Base-by-base conservation (phyloP, 2,329 filamentous ascomycete genomes). In the Colletotrichum lentis region DNA sequence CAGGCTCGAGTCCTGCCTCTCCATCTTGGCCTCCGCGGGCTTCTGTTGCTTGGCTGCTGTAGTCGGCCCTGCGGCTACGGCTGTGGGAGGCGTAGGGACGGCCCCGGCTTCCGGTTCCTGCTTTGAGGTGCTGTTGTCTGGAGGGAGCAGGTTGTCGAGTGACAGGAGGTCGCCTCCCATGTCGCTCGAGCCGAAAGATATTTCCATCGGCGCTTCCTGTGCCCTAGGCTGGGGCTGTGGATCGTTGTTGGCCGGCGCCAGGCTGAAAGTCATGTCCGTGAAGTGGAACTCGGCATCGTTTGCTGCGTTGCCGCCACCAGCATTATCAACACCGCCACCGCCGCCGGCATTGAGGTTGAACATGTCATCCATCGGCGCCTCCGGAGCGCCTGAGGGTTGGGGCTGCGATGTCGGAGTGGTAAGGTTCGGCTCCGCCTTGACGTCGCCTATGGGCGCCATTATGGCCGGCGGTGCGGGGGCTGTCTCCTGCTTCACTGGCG, bases 201-300 rank as follows among this genome's bases (percentile, higher is more conserved):
- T 74, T 62, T 85, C 83, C 71, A 85, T 84, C 5, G 80, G 77
- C 7, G 78, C 74, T 64, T 82, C 81, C 62, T 75, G 74, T 14
- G 72, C 58, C 22, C 71, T 72, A 18, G 73, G 67, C 52, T 76
- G 73, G 37, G 63, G 71, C 22, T 77, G 71, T 31, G 69, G 54
- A 70, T 74, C 75, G 64, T 75, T 75, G 56, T 76, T 78, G 10
- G 80, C 70, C 0, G 84, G 82, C 1, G 83, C 85, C 5, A 87
- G 77, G 0, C 83, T 82, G 70, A 88, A 88, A 43, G 84, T 81
- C 84, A 87, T 87, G 70, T 87, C 80, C 16, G 85, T 87, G 71
- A 87, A 88, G 69, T 82, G 82, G 8, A 83, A 78, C 59, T 82
- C 80, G n/a, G 80, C 74, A 54, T 77, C 75, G 20, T 62, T 70